A percentile compares a stretch with the other conserved stretches of the same genome.
Conservation (phyloP, 106 monocot species). For the Allium cepa region DNA sequence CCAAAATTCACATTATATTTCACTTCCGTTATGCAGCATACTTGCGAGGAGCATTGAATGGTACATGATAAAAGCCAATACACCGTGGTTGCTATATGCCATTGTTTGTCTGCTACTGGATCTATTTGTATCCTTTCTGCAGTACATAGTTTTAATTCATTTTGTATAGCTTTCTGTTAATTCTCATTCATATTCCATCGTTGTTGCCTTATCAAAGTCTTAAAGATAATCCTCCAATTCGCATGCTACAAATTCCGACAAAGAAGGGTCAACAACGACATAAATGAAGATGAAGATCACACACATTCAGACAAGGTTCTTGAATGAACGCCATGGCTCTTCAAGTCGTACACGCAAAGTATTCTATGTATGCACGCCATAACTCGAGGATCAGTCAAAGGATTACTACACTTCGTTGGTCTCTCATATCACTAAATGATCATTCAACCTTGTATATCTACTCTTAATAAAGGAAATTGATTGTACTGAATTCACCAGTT, state of each 20-base stretch:
- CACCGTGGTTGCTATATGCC: slow-evolving; percentile 68
- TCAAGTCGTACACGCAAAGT: no score
- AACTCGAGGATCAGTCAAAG: no score
- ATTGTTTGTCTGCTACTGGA: slow-evolving; percentile 62
- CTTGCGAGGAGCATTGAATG: slow-evolving; percentile 53
- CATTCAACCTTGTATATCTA: no score
- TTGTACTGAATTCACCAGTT: no score
- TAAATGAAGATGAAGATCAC: not conserved
- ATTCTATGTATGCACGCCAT: no score
- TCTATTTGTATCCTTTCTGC: slow-evolving; percentile 49
- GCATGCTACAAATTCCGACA: slow-evolving; percentile 39
- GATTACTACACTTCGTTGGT: no score
- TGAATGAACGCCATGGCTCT: not conserved
- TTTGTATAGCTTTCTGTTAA: not conserved
- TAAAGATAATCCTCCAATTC: slow-evolving; percentile 51
- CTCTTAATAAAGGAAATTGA: no score
- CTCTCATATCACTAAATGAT: no score
- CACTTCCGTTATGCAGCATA: slow-evolving; percentile 27
- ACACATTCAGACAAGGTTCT: not conserved
- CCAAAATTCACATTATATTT: not conserved
- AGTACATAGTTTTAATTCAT: not conserved
- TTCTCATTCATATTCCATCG: not conserved
- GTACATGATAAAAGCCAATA: slow-evolving; percentile 49
- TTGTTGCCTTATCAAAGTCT: not conserved
- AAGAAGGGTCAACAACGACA: not conserved